phyloP scores from a whole-genome alignment of 441 rosid genomes.

The Gossypium trilobum region DNA sequence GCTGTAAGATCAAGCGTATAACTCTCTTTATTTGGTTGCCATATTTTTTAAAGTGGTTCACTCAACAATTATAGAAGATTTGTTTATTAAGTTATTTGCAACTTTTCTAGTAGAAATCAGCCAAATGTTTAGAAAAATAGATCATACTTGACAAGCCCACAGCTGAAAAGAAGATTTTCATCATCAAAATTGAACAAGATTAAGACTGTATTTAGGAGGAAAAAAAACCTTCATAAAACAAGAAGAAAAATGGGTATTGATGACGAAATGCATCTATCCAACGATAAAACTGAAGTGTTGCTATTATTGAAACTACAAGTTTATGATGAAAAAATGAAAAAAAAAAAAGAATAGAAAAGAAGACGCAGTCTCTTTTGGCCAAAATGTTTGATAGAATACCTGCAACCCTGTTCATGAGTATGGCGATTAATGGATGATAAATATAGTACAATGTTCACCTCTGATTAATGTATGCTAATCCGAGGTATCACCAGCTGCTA shows the following conservation, averaged over 20 bases:
- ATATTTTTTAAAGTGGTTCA: background rate
- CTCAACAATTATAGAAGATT: background rate
- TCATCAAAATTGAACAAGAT: background rate
- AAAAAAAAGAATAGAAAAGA: background rate
- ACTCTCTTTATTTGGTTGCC: background rate
- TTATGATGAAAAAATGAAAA: background rate
- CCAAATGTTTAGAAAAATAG: background rate
- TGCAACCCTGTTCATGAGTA: background rate
- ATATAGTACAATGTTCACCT: background rate
- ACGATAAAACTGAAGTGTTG: background rate
- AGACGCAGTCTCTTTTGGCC: background rate
- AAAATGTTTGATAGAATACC: background rate
- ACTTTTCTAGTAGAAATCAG: background rate
- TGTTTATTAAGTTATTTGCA: background rate
- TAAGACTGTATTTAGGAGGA: background rate
- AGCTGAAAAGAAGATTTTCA: background rate
- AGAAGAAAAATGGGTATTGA: background rate
- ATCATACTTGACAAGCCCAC: background rate
- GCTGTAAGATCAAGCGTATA: background rate
- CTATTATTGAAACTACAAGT: background rate
- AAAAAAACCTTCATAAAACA: background rate
- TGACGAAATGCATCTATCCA: background rate
- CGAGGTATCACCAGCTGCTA: constrained; percentile 22
- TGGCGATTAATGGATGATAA: background rate
- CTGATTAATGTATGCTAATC: constrained; percentile 16